Evolutionary conservation across 2,329 filamentous ascomycete genomes (phyloP).

Genomic region (Rachicladosporium sp.): DNA sequence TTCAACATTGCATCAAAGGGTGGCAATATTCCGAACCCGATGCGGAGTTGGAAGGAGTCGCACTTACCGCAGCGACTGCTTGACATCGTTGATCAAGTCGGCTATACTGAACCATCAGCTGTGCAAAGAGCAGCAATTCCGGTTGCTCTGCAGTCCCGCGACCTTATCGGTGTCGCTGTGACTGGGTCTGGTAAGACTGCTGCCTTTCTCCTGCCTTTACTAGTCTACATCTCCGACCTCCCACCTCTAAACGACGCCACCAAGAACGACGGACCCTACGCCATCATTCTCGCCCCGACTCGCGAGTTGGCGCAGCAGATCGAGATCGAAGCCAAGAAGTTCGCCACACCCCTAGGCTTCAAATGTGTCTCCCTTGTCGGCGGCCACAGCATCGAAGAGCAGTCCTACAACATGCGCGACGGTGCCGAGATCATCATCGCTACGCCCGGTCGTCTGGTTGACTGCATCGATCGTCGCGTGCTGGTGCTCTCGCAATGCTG

Average conservation of each 20-base stretch:
- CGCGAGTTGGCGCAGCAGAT: slow-evolving; percentile 97
- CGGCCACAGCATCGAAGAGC: slow-evolving; percentile 88
- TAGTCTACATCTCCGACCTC: slow-evolving; percentile 88
- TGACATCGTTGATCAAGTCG: slow-evolving; percentile 69
- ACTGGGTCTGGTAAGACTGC: slow-evolving; percentile 98
- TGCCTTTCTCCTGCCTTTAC: slow-evolving; percentile 78
- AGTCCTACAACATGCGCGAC: slow-evolving; percentile 77
- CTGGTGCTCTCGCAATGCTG: slow-evolving; percentile 92
- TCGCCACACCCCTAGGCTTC: slow-evolving; percentile 80
- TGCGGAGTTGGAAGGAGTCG: slow-evolving; percentile 89
- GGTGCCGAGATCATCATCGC: slow-evolving; percentile 96
- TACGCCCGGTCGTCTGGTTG: slow-evolving; percentile 91
- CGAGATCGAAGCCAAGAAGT: slow-evolving; percentile 84
- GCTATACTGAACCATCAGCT: slow-evolving; percentile 81
- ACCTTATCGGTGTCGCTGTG: slow-evolving; percentile 95
- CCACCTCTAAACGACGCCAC: slow-evolving; percentile 73
- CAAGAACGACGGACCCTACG: slow-evolving; percentile 91
- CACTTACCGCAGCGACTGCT: slow-evolving; percentile 64
- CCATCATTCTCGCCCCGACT: slow-evolving; percentile 91
- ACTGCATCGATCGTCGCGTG: slow-evolving; percentile 88
- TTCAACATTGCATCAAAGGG: slow-evolving; percentile 62
- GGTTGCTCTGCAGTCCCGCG: slow-evolving; percentile 80
- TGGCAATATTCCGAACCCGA: slow-evolving; percentile 67
- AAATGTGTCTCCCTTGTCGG: slow-evolving; percentile 96
- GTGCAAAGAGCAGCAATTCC: slow-evolving; percentile 93